Conservation (phyloP, 2,329 filamentous ascomycete genomes). For the Davidsoniella australis region DNA sequence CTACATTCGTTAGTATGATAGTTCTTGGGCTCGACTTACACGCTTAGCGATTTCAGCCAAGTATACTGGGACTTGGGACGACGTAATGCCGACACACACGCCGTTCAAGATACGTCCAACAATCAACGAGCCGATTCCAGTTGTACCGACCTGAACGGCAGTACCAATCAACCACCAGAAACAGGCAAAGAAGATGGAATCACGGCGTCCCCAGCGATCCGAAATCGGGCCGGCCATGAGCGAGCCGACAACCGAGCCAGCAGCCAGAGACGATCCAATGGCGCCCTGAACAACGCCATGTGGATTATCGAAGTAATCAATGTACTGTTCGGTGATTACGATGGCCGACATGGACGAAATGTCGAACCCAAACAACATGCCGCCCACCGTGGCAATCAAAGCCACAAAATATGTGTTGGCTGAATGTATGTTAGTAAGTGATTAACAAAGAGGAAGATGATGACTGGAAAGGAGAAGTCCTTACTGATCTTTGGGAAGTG, state of each 20-base stretch:
- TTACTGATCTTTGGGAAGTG: slow-evolving; percentile 12
- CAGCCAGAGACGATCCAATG: slow-evolving; percentile 34
- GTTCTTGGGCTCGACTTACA: not conserved
- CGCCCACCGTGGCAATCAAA: slow-evolving; percentile 24
- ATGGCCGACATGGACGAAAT: slow-evolving; percentile 42
- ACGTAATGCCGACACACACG: slow-evolving; percentile 40
- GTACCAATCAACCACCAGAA: slow-evolving; percentile 15
- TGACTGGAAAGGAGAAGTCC: not conserved
- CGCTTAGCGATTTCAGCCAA: slow-evolving; percentile 37
- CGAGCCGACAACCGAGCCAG: slow-evolving; percentile 33
- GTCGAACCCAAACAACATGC: slow-evolving; percentile 36
- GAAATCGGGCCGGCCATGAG: slow-evolving; percentile 31
- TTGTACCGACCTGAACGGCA: slow-evolving; percentile 15
- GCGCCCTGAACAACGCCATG: slow-evolving; percentile 30
- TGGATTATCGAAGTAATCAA: slow-evolving; percentile 33
- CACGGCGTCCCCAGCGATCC: slow-evolving; percentile 29
- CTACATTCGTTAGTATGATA: too few species aligned
- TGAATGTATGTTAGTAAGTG: slow-evolving; percentile 1
- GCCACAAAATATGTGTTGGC: slow-evolving; percentile 22
- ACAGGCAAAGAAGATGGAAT: slow-evolving; percentile 15
- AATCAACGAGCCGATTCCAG: slow-evolving; percentile 22
- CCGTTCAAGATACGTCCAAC: slow-evolving; percentile 44
- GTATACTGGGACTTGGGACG: slow-evolving; percentile 51
- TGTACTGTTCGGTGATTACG: slow-evolving; percentile 33
- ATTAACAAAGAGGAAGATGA: not conserved